Evolutionary conservation across 441 rosid genomes (phyloP).

Genomic region (Viola pubescens): DNA sequence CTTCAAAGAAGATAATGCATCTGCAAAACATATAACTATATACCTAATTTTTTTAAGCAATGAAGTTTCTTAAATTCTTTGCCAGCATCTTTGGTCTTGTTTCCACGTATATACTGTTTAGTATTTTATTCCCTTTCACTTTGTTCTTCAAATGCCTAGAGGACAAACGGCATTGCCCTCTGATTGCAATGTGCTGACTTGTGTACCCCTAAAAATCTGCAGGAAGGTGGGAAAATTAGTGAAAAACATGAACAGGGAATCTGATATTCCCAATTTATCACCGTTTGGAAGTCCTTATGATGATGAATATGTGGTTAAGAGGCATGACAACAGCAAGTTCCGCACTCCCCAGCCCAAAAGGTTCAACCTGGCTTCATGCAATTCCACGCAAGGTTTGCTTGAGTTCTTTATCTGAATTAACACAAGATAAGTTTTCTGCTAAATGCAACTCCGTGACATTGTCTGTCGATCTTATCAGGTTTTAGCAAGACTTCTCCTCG

Average conservation of each 20-base stretch:
- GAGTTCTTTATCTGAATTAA: slow-evolving; percentile 7
- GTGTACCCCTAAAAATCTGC: slow-evolving; percentile 18
- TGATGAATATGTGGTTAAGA: slow-evolving; percentile 27
- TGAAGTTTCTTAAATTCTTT: no score
- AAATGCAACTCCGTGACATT: background rate
- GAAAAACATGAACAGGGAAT: slow-evolving; percentile 22
- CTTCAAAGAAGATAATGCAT: no score
- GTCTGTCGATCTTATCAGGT: slow-evolving; percentile 30
- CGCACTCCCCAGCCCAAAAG: slow-evolving; percentile 13
- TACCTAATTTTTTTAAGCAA: no score
- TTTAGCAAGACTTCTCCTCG: slow-evolving; percentile 20
- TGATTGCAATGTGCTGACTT: slow-evolving; percentile 7
- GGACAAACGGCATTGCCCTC: background rate
- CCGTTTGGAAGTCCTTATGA: slow-evolving; percentile 29
- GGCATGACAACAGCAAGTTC: slow-evolving; percentile 27
- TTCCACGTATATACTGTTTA: no score
- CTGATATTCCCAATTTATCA: slow-evolving; percentile 38
- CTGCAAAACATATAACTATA: no score
- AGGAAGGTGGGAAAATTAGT: slow-evolving; percentile 47
- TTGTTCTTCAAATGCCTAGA: no score
- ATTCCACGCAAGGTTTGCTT: slow-evolving; percentile 37
- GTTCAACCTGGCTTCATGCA: slow-evolving; percentile 24
- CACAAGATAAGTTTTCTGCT: background rate
- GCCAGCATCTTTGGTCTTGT: no score
- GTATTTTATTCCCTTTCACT: no score